A percentile compares a stretch with the other conserved stretches of the same genome.
phyloP scores from a whole-genome alignment of 148 eudicot species.

The Diospyros kaki region DNA sequence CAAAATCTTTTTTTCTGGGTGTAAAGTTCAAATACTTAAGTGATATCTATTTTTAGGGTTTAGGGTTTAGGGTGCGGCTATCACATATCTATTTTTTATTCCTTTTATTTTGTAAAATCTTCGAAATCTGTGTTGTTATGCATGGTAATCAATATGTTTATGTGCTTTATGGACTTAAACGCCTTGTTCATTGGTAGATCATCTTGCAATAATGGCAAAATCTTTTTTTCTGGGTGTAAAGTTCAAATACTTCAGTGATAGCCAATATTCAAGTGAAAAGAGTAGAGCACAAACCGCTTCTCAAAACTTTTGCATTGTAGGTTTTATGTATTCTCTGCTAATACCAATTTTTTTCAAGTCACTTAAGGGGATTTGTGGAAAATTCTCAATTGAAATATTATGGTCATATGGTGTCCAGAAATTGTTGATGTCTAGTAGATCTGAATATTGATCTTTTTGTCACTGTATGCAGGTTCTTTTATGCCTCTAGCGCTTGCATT shows the following conservation, averaged over 20 bases:
- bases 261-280: neutral
- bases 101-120: too few relatives aligned
- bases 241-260: neutral
- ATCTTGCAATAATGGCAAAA: neutral
- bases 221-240: neutral
- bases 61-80: too few relatives aligned
- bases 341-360: neutral
- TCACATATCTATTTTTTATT: too few relatives aligned
- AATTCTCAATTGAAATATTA: neutral
- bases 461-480: slow-evolving; percentile 32
- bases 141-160: too few relatives aligned
- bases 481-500: slow-evolving; percentile 58
- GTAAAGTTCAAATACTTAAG: neutral
- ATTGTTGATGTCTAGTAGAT: neutral
- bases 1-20: neutral
- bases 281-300: neutral
- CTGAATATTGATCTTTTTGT: neutral
- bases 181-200: neutral
- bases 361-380: neutral
- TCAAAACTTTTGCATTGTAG: too few relatives aligned
- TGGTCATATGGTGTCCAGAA: neutral
- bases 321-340: too few relatives aligned
- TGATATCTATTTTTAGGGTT: too few relatives aligned
- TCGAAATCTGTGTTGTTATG: too few relatives aligned
- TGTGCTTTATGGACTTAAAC: neutral